These are phyloP conservation scores for Coniochaeta sp. DNA, from an alignment of 2,329 filamentous ascomycete species.

Conservation along the genomic window DNA sequence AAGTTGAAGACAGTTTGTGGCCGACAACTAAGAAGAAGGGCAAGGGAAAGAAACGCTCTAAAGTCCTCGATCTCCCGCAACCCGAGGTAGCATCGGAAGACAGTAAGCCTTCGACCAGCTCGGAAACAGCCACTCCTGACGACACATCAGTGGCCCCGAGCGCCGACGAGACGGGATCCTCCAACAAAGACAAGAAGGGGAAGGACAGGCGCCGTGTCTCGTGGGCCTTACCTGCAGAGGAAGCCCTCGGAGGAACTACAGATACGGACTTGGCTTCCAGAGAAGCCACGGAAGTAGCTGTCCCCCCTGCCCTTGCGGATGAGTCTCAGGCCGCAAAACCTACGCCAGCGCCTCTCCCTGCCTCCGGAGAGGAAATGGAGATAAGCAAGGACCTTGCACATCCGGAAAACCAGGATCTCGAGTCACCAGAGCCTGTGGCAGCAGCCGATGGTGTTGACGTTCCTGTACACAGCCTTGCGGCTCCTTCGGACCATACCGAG, in stretches of 20 bases:
- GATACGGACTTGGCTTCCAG: neutral
- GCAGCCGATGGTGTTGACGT: neutral
- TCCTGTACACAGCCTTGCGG: neutral
- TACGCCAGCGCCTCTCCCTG: neutral
- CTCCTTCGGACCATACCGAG: neutral
- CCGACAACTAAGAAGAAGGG: slow-evolving; percentile 23
- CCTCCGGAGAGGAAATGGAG: neutral
- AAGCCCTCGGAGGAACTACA: neutral
- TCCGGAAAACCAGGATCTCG: neutral
- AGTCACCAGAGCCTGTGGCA: neutral
- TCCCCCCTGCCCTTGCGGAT: neutral
- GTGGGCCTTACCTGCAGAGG: neutral
- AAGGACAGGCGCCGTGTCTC: neutral
- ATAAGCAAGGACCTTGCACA: neutral
- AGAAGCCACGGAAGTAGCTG: neutral
- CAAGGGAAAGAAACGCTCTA: slow-evolving; percentile 6
- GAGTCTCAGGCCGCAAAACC: neutral
- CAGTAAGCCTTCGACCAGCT: neutral
- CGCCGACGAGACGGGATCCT: slow-evolving; percentile 14
- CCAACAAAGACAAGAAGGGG: slow-evolving; percentile 22
- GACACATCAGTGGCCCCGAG: neutral
- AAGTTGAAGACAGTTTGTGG: neutral
- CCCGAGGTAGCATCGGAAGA: neutral
- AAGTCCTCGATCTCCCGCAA: neutral
- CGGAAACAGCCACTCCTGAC: neutral